Conservation (phyloP, 768 basidiomycete genomes). For the Hemileccinum impolitum region DNA sequence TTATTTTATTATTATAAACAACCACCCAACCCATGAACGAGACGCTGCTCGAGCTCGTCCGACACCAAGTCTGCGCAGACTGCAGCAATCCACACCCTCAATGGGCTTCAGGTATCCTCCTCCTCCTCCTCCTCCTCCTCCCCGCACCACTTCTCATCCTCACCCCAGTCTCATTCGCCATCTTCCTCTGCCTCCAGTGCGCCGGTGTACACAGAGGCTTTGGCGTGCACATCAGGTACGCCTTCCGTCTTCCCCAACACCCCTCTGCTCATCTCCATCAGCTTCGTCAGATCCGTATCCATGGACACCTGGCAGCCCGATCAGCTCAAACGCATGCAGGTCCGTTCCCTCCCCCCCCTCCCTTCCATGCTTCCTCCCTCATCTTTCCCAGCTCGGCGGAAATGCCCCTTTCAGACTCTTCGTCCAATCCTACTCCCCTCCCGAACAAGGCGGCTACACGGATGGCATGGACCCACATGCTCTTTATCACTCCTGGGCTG, state of each 20-base stretch:
- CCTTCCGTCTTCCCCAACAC: slow-evolving; percentile 1
- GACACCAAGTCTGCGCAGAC: slow-evolving; percentile 72
- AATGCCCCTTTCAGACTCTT: slow-evolving; percentile 82
- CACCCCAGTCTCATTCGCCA: slow-evolving; percentile 58
- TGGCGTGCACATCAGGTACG: slow-evolving; percentile 86
- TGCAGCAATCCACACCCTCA: slow-evolving; percentile 90
- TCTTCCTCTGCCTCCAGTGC: slow-evolving; percentile 91
- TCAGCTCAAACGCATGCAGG: slow-evolving; percentile 88
- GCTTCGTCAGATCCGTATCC: slow-evolving; percentile 88
- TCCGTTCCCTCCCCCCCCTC: slow-evolving; percentile 32
- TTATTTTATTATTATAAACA: neutral
- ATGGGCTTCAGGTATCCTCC: slow-evolving; percentile 79
- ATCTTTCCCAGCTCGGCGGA: slow-evolving; percentile 67
- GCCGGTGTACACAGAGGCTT: slow-evolving; percentile 84
- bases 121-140: neutral
- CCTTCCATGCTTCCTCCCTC: slow-evolving; percentile 7
- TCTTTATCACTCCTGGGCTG: slow-evolving; percentile 92
- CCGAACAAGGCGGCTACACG: slow-evolving; percentile 66
- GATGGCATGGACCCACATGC: slow-evolving; percentile 61
- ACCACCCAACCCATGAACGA: slow-evolving; percentile 48
- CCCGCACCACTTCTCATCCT: neutral
- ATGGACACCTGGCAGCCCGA: slow-evolving; percentile 97
- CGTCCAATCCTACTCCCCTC: slow-evolving; percentile 63
- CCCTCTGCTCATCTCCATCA: slow-evolving; percentile 31
- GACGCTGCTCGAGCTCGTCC: slow-evolving; percentile 70